phyloP scores from a whole-genome alignment of 768 basidiomycete genomes.

The Crucibulum laeve region DNA sequence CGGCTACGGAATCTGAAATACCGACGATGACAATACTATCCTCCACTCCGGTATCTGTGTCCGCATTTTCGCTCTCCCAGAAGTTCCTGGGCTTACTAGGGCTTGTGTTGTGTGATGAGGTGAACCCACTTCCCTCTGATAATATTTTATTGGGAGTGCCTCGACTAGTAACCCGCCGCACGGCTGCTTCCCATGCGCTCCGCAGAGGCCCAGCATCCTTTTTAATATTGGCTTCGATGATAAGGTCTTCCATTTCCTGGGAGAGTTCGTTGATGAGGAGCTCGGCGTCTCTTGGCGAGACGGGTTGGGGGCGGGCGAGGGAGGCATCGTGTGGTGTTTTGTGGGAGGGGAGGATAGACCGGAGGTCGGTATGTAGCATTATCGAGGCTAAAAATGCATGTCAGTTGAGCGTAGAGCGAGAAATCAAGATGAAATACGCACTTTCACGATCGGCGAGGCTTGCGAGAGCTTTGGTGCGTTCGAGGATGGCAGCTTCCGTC shows the following conservation, averaged over 20 bases:
- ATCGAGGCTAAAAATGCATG: conserved; percentile 34
- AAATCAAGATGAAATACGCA: conserved; percentile 18
- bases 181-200: conserved; percentile 46
- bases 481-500: conserved; percentile 35
- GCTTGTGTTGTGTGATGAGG: too few species aligned
- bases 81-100: conserved; percentile 10
- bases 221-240: conserved; percentile 61
- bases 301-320: conserved; percentile 32
- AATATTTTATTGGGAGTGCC: too few species aligned
- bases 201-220: conserved; percentile 54
- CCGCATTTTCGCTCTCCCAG: conserved; percentile 14
- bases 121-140: too few species aligned
- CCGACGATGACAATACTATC: too few species aligned
- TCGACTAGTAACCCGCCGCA: conserved; percentile 21
- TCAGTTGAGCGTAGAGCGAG: background rate
- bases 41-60: conserved; percentile 6
- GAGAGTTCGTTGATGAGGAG: conserved; percentile 37
- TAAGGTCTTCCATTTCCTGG: conserved; percentile 59
- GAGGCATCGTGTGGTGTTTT: conserved; percentile 26
- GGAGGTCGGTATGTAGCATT: conserved; percentile 50
- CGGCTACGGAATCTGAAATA: too few species aligned
- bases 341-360: conserved; percentile 37
- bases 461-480: conserved; percentile 36
- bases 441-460: conserved; percentile 53
- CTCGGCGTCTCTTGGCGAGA: conserved; percentile 20